Percentiles rank a stretch among this genome's conserved stretches.
phyloP scores from a whole-genome alignment of 2,329 filamentous ascomycete species.

The Ophiostoma quercus region DNA sequence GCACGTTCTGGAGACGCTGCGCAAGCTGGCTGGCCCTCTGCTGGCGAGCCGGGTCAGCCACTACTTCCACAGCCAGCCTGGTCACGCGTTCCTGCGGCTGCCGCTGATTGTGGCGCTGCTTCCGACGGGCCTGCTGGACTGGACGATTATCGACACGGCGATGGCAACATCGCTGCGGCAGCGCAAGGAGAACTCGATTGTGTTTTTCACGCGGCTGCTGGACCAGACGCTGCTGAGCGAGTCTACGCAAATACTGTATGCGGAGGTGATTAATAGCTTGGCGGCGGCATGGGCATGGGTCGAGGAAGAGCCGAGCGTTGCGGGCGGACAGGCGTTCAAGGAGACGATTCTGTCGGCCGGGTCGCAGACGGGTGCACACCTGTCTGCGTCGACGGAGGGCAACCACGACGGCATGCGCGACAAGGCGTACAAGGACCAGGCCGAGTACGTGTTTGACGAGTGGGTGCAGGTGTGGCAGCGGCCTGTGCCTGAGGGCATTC shows the following conservation, averaged over 20 bases:
- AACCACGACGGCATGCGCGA: conserved; percentile 37
- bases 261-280: conserved; percentile 79
- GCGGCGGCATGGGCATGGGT: conserved; percentile 80
- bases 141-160: conserved; percentile 62
- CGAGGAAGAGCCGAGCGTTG: conserved; percentile 61
- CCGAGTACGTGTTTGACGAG: conserved; percentile 93
- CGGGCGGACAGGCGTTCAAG: conserved; percentile 65
- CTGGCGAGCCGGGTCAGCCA: conserved; percentile 52
- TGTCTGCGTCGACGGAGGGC: background rate
- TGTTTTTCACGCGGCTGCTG: conserved; percentile 74
- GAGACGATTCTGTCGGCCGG: conserved; percentile 48
- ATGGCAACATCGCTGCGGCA: conserved; percentile 67
- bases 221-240: conserved; percentile 75
- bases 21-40: conserved; percentile 53
- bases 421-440: conserved; percentile 64
- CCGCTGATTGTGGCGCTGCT: conserved; percentile 54
- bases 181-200: conserved; percentile 65
- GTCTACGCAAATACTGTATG: conserved; percentile 69
- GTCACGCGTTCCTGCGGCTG: conserved; percentile 51
- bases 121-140: conserved; percentile 57
- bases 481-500: conserved; percentile 65
- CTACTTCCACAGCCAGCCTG: conserved; percentile 53
- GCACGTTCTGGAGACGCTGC: conserved; percentile 55
- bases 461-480: conserved; percentile 82
- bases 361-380: conserved; percentile 34